Evolutionary conservation across 1,139 yeast genomes (phyloP).

Genomic region (Candida freyschussii): DNA sequence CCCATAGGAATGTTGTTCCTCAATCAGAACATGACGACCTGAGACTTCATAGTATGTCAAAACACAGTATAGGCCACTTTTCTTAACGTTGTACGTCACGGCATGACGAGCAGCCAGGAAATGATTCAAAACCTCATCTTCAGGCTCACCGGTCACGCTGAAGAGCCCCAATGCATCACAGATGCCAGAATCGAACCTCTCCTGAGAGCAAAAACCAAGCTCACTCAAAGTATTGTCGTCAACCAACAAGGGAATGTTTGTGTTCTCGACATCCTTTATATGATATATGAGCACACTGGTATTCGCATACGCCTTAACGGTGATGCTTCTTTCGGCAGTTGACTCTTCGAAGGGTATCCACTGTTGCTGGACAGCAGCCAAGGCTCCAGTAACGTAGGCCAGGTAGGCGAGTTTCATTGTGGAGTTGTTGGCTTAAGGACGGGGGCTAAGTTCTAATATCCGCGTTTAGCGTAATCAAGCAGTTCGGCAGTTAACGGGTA

Average conservation of each 20-base stretch:
- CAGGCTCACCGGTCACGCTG: slow-evolving; percentile 1
- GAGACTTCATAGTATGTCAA: slow-evolving; percentile 8
- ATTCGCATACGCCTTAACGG: too few species aligned
- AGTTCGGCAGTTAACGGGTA: too few species aligned
- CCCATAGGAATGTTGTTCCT: slow-evolving; percentile 11
- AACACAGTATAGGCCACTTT: slow-evolving; percentile 10
- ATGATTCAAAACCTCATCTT: slow-evolving; percentile 2
- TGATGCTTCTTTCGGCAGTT: too few species aligned
- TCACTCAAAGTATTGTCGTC: neutral
- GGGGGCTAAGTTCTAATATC: too few species aligned
- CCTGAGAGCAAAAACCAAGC: slow-evolving; percentile 5
- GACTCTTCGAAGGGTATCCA: too few species aligned
- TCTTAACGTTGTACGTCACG: slow-evolving; percentile 1
- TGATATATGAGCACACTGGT: slow-evolving; percentile 12
- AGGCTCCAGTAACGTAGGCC: too few species aligned
- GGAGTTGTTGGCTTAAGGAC: too few species aligned
- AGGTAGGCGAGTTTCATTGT: too few species aligned
- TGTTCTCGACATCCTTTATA: slow-evolving; percentile 1
- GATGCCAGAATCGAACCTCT: slow-evolving; percentile 1
- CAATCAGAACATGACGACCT: slow-evolving; percentile 3
- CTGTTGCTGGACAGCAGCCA: too few species aligned
- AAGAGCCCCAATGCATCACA: slow-evolving; percentile 3
- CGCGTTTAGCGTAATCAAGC: too few species aligned
- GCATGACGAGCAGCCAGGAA: neutral
- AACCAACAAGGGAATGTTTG: slow-evolving; percentile 3